Percentiles rank a stretch among this genome's conserved stretches.
These are phyloP conservation scores for Naumovozyma castellii DNA, from an alignment of 805 yeast genomes.

Conservation along the genomic window DNA sequence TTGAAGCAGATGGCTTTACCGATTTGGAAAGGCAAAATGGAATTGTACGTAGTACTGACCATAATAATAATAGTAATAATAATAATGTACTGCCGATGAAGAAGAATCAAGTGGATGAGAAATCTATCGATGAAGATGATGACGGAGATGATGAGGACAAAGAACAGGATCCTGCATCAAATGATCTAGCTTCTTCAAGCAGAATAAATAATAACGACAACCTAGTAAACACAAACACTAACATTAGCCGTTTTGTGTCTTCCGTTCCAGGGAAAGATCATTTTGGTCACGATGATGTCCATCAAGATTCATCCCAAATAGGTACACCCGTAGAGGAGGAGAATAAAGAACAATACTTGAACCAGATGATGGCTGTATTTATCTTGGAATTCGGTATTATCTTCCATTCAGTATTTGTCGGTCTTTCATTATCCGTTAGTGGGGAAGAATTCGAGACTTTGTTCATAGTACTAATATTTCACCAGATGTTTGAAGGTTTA, in stretches of 20 bases:
- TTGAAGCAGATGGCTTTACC: neutral
- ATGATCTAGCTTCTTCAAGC: neutral
- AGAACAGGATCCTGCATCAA: neutral
- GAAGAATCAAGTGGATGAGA: neutral
- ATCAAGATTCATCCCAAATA: conserved; percentile 8
- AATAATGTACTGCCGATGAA: neutral
- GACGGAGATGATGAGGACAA: neutral
- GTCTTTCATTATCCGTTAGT: conserved; percentile 66
- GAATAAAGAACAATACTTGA: conserved; percentile 40
- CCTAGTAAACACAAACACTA: neutral
- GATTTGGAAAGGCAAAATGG: neutral
- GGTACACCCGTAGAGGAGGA: conserved; percentile 8
- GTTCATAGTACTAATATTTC: conserved; percentile 61
- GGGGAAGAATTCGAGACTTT: conserved; percentile 67
- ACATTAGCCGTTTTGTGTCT: neutral
- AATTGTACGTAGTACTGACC: neutral
- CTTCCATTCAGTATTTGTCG: conserved; percentile 77
- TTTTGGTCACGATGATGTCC: conserved; percentile 4
- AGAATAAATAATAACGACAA: neutral
- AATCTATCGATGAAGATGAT: neutral
- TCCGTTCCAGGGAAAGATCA: conserved; percentile 5
- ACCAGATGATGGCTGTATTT: conserved; percentile 45
- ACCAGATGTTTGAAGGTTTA: conserved; percentile 79
- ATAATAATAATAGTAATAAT: no score
- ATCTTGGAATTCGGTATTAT: conserved; percentile 71